A percentile compares a stretch with the other conserved stretches of the same genome.
These are phyloP conservation scores for Chamaenerion angustifolium DNA, from an alignment of 345 rosid species.

Conservation along the genomic window DNA sequence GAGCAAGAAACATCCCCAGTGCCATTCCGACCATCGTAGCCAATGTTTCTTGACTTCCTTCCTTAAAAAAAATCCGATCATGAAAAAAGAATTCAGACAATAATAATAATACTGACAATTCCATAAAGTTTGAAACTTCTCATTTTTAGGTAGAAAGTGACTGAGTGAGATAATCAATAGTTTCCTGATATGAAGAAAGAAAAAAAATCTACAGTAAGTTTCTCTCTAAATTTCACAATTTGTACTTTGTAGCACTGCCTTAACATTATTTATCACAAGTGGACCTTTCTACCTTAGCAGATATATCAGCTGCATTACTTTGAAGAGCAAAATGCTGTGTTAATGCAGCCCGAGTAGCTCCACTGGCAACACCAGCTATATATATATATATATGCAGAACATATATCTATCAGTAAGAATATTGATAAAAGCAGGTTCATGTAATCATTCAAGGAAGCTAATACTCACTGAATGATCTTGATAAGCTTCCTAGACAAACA, in stretches of 20 bases:
- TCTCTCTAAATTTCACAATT: too few species aligned
- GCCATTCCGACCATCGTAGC: conserved; percentile 97
- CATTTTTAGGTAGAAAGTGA: too few species aligned
- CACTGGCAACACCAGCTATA: conserved; percentile 95
- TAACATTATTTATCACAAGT: too few species aligned
- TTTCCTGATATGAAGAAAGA: too few species aligned
- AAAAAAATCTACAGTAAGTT: too few species aligned
- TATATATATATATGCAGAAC: conserved; percentile 10
- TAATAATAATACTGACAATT: not conserved
- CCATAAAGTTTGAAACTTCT: not conserved
- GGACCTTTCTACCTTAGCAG: conserved; percentile 49
- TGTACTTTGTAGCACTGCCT: too few species aligned
- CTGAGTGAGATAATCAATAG: too few species aligned
- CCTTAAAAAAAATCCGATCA: conserved; percentile 24
- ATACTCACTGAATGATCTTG: conserved; percentile 85
- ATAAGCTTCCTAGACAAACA: conserved; percentile 89
- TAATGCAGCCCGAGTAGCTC: conserved; percentile 96
- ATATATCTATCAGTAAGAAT: not conserved
- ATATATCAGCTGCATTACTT: conserved; percentile 88
- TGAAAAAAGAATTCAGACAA: not conserved
- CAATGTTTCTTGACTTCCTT: conserved; percentile 93
- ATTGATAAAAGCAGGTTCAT: too few species aligned
- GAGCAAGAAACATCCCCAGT: conserved; percentile 81
- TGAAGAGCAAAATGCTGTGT: conserved; percentile 96
- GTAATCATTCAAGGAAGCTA: not conserved